A percentile compares a stretch with the other conserved stretches of the same genome.
phyloP scores from a whole-genome alignment of 305 asterid genomes.

The Nicotiana rustica region DNA sequence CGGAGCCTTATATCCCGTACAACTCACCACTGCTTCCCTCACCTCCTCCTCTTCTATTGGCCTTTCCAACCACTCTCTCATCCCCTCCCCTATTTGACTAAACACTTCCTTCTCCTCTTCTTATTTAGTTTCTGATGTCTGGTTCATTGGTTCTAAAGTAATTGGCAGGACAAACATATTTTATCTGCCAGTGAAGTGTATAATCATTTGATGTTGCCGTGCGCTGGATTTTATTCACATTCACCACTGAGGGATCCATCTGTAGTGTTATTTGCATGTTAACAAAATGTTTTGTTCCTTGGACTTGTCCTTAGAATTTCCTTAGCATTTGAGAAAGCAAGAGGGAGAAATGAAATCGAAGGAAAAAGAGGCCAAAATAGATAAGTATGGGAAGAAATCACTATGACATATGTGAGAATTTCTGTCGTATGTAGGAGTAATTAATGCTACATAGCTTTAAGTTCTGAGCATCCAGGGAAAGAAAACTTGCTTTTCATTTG shows the following conservation, averaged over 20 bases:
- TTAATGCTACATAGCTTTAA: not conserved
- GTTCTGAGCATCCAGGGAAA: not conserved
- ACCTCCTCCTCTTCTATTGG: too few relatives aligned
- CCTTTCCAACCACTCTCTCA: too few relatives aligned
- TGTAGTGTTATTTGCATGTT: not conserved
- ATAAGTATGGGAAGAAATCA: not conserved
- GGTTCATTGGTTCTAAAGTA: not conserved
- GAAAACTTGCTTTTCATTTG: not conserved
- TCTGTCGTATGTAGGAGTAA: not conserved
- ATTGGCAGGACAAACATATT: not conserved
- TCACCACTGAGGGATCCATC: not conserved
- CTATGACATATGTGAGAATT: not conserved
- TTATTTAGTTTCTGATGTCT: not conserved
- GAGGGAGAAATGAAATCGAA: not conserved
- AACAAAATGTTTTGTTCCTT: not conserved
- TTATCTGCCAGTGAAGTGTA: not conserved
- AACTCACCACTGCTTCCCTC: too few relatives aligned
- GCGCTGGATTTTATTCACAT: not conserved
- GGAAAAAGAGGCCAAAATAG: not conserved
- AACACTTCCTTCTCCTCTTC: too few relatives aligned
- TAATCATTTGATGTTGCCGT: not conserved
- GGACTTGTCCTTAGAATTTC: not conserved
- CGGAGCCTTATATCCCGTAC: too few relatives aligned
- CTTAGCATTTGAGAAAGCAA: not conserved
- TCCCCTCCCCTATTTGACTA: too few relatives aligned